These are phyloP conservation scores for Eucalyptus tenuipes DNA, from an alignment of 345 rosid genomes.

Conservation along the genomic window DNA sequence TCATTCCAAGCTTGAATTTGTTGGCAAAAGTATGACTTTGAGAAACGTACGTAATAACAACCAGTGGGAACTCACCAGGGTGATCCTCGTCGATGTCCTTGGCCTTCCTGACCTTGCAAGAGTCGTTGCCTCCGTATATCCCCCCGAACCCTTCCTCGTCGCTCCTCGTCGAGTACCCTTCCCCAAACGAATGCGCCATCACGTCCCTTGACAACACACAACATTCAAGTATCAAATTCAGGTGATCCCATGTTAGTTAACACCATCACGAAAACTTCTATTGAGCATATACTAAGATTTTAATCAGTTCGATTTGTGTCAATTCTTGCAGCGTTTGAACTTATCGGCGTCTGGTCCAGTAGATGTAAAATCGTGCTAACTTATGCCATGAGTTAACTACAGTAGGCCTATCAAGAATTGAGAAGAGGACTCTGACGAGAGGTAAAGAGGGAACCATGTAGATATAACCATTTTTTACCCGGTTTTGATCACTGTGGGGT, in stretches of 20 bases:
- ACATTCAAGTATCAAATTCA: not conserved
- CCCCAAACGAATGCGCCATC: constrained; percentile 73
- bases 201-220: constrained; percentile 18
- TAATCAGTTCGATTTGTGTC: not conserved
- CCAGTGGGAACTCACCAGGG: constrained; percentile 20
- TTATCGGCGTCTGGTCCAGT: not conserved
- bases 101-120: not conserved
- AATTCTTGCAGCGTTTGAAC: not conserved
- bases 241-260: not conserved
- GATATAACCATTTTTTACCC: not conserved
- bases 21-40: not conserved
- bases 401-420: too few relatives aligned
- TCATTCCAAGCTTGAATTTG: not conserved
- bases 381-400: not conserved
- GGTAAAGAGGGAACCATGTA: not conserved
- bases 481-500: not conserved
- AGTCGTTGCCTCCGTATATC: constrained; percentile 40
- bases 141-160: constrained; percentile 92
- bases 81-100: constrained; percentile 37
- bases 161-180: constrained; percentile 59
- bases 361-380: not conserved
- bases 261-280: not conserved
- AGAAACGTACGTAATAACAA: rapidly evolving
- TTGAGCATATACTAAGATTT: not conserved
- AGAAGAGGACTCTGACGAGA: too few relatives aligned